Base-by-base conservation (phyloP, 345 rosid genomes). In the Ricinus communis region DNA sequence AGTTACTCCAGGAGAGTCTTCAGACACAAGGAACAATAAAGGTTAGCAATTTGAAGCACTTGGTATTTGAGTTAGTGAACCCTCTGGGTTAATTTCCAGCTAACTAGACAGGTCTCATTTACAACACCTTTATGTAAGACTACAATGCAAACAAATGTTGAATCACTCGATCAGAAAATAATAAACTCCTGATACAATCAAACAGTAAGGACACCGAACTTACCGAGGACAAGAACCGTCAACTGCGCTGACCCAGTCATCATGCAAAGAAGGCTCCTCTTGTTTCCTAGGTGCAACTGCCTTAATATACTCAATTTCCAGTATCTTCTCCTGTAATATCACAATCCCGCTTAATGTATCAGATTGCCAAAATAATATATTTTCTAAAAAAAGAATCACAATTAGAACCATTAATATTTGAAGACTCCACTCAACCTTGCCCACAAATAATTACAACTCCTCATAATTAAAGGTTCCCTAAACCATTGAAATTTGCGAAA, bases 241-340 rank as follows among this genome's bases (percentile, higher is more conserved):
- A 36, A 90, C 92, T 5, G 97, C 93, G 77, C 96, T 92, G 65
- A 95, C 99, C 99, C 97, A 92, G 55, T 95, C 99, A 77, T 95
- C 97, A 85, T 95, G 97, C 33, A 85, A 85, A 28, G 86, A 90
- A 54, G 90, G 90, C 14, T 84, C 86, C 64, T 92, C 97, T 84
- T 92, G 93, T 74, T 82, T 90, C 55, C 93, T 77, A 45, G 97
- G 97, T 18, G 80, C 86, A 69, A 95, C 96, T 53, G 93, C 97
- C 78, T 87, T 89, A 46, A 92, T 85, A 81, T 90, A 95, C 47
- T 95, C 99, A 62, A 95, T 89, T 83, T 95, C 99, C 85, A 95
- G 66, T 76, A 85, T 81, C 75, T 81, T 86, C 82, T 95, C 99
- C 99, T 95, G 88, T 61, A 73, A 68, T 49, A 72, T 62, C 64